These are phyloP conservation scores for Ogataea henricii DNA, from an alignment of 805 yeast species.

Conservation along the genomic window DNA sequence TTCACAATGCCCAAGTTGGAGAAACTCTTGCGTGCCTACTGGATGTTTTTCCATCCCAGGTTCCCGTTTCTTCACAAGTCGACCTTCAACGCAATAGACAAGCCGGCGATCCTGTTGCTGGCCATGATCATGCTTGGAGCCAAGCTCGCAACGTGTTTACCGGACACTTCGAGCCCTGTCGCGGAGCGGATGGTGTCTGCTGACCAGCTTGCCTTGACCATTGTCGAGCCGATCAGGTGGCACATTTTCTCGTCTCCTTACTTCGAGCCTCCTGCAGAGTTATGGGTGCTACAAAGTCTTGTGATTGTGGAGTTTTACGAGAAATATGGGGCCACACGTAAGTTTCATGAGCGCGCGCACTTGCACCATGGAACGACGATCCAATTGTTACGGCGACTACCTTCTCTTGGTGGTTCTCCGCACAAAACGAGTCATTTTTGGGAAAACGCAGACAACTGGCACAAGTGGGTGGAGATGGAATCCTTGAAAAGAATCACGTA, in stretches of 20 bases:
- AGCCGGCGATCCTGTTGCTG: constrained; percentile 52
- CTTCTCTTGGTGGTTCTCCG: constrained; percentile 75
- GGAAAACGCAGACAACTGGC: constrained; percentile 39
- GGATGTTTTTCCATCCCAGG: constrained; percentile 62
- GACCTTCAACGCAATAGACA: constrained; percentile 50
- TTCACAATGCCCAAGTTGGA: constrained; percentile 33
- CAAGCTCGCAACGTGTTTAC: constrained; percentile 34
- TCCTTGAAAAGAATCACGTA: constrained; percentile 75
- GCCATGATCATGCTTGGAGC: constrained; percentile 63
- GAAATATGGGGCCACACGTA: constrained; percentile 67
- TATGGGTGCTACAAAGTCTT: constrained; percentile 77
- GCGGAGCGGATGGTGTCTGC: constrained; percentile 25
- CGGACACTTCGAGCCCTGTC: constrained; percentile 24
- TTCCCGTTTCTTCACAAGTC: constrained; percentile 61
- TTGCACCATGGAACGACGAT: constrained; percentile 86
- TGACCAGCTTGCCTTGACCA: constrained; percentile 44
- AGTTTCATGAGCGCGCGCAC: constrained; percentile 78
- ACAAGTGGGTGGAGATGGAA: constrained; percentile 80
- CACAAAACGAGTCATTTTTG: constrained; percentile 27
- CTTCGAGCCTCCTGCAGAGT: constrained; percentile 73
- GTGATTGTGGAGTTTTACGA: constrained; percentile 77
- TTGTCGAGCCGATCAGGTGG: constrained; percentile 66
- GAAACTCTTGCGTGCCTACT: constrained; percentile 42
- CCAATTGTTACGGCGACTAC: constrained; percentile 73
- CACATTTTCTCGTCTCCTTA: constrained; percentile 68